Base-by-base conservation (phyloP, 2,329 filamentous ascomycete genomes). In the Penicillium sp. region DNA sequence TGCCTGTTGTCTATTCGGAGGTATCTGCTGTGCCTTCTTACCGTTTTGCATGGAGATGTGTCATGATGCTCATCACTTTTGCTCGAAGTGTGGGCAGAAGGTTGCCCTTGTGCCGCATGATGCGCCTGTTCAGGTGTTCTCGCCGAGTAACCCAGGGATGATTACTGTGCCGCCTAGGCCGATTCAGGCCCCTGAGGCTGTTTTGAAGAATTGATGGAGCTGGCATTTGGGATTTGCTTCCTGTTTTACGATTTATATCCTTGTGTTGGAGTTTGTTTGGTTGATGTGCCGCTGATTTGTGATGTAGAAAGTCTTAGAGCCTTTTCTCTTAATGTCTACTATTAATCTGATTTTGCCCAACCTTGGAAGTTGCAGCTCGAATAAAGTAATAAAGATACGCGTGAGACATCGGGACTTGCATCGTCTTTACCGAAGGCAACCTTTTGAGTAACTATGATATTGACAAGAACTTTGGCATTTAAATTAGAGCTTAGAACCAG, bases 41-140 rank as follows among this genome's bases (percentile, higher is more conserved):
- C 58, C 58, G 0, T 61, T 29, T 14, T 61, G 58, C 16, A 55
- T 59, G 51, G 36, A 61, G 36, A 59, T 61, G 58, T 61, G 58
- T 16, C 58, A 61, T 13, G 57, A 61, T 10, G 39, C 44, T 6
- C 58, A 61, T 31, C 58, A 61, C 14, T 61, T 55, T 40, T 61
- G 58, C 14, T 42, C 54, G 7, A 49, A 55, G 2, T 61, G 58
- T 5, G 44, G 44, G 1, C 14, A 24, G 9, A 18, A 36, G 24
- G 50, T 52, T 2, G 50, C 50, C 5, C 29, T 43, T 43, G 29
- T 9, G 18, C 44, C 50, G 1, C 44, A 52, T 11, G 50, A 52
- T 2, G 36, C 36, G 0, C 44, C 36, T 1, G 29, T 52, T 1
- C 38, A 48, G 29, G 11, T 13, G 10, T 52, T 52, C 16, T 32